Base-by-base conservation (phyloP, 106 monocot species). In the Dioscorea dumetorum region DNA sequence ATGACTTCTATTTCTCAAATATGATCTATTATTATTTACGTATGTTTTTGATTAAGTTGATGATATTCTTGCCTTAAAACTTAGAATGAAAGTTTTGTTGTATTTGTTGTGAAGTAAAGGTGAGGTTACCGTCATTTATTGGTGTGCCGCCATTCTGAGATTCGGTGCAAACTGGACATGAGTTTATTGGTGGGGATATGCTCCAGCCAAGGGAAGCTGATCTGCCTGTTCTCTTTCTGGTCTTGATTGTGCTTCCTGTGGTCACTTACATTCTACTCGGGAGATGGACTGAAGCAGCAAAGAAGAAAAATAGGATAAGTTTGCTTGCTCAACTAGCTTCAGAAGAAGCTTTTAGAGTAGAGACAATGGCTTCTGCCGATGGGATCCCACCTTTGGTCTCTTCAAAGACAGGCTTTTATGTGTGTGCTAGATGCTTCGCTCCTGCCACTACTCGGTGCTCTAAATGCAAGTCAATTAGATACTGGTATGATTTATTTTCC, bases 131-230 rank as follows among this genome's bases (percentile, higher is more conserved):
- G 5, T 19, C 50, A 20, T 32, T 11, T 23, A 9, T 16, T 50
- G 61, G 61, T 61, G 66, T 48, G 62, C 20, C 58, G 15, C 49
- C 31, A 50, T 53, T 71, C 56, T 67, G 60, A 64, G 68, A 50
- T 8, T 64, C 49, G 48, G 69, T 72, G 33, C 75, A 33, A 76
- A n/a, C 53, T 88, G 77, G 91, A 82, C 67, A 82, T 88, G 82
- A 88, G 73, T 76, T 83, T 86, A 78, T 74, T 82, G 75, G 76
- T 79, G 80, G 50, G 83, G 95, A 91, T 78, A 95, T 95, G 95
- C 95, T 95, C 72, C 68, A 88, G 75, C 88, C 84, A 80, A 85
- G 88, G 78, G 91, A 95, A 95, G 83, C 95, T 81, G 88, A 95
- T 83, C 66, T 95, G 65, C 88, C 91, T 73, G 79, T 66, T 72